Evolutionary conservation across 2,329 filamentous ascomycete species (phyloP).

Genomic region (Aspergillus sp.): DNA sequence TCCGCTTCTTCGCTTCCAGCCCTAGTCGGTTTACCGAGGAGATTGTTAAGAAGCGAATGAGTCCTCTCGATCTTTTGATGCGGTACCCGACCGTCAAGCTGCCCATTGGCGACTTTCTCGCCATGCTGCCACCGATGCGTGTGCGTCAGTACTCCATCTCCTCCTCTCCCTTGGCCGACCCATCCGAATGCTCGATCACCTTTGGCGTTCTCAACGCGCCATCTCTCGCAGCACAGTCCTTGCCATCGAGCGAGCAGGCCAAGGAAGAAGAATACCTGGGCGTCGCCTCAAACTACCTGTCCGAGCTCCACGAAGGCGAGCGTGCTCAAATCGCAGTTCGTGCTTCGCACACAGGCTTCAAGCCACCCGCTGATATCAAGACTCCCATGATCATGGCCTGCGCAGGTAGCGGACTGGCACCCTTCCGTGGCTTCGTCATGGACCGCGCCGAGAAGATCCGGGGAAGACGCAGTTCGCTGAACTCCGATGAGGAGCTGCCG

Average conservation of each 20-base stretch:
- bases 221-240: constrained; percentile 29
- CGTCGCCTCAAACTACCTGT: constrained; percentile 59
- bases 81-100: constrained; percentile 56
- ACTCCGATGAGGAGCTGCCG: constrained; percentile 4
- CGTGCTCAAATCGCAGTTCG: constrained; percentile 30
- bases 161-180: constrained; percentile 62
- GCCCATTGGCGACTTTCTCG: constrained; percentile 62
- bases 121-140: constrained; percentile 71
- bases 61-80: constrained; percentile 62
- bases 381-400: constrained; percentile 37
- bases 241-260: constrained; percentile 36
- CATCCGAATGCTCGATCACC: constrained; percentile 58
- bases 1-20: constrained; percentile 24
- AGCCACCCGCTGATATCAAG: constrained; percentile 26
- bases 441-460: constrained; percentile 48
- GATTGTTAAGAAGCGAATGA: constrained; percentile 52
- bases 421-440: constrained; percentile 60
- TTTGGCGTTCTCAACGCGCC: constrained; percentile 61
- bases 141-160: constrained; percentile 77
- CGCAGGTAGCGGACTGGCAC: constrained; percentile 52
- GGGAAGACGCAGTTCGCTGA: constrained; percentile 13
- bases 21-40: constrained; percentile 42
- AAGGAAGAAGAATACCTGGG: constrained; percentile 49
- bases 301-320: constrained; percentile 33
- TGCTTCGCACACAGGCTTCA: constrained; percentile 32